These are phyloP conservation scores for Corymbia citriodora DNA, from an alignment of 441 rosid genomes.

Conservation along the genomic window DNA sequence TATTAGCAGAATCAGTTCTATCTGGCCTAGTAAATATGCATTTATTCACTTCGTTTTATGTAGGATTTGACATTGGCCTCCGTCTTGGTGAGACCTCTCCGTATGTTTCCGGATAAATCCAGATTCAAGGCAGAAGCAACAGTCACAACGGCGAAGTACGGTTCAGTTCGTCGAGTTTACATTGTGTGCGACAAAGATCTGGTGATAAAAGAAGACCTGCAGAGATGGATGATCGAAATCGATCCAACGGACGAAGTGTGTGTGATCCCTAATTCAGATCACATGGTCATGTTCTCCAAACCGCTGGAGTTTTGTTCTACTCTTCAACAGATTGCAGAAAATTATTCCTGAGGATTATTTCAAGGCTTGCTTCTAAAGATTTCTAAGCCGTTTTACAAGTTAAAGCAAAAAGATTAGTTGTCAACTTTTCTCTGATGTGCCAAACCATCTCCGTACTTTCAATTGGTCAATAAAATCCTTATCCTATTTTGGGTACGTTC, in stretches of 20 bases:
- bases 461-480: not conserved
- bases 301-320: slow-evolving; percentile 16
- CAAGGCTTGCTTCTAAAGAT: not conserved
- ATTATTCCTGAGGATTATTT: not conserved
- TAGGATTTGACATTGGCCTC: slow-evolving; percentile 24
- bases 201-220: not conserved
- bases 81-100: slow-evolving; percentile 17
- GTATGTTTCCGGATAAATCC: not conserved
- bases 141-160: slow-evolving; percentile 10
- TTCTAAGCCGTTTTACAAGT: not conserved
- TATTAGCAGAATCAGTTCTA: not conserved
- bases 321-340: slow-evolving; percentile 21
- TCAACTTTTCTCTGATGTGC: not conserved
- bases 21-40: not conserved
- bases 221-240: slow-evolving; percentile 27
- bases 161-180: slow-evolving; percentile 22
- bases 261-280: slow-evolving; percentile 26
- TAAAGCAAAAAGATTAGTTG: not conserved
- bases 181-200: slow-evolving; percentile 14
- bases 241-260: slow-evolving; percentile 17
- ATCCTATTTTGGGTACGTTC: not conserved
- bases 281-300: slow-evolving; percentile 36
- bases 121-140: not conserved
- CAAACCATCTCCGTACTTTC: not conserved
- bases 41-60: not conserved